phyloP scores from a whole-genome alignment of 116 monocot genomes.

The Thalassia testudinum region DNA sequence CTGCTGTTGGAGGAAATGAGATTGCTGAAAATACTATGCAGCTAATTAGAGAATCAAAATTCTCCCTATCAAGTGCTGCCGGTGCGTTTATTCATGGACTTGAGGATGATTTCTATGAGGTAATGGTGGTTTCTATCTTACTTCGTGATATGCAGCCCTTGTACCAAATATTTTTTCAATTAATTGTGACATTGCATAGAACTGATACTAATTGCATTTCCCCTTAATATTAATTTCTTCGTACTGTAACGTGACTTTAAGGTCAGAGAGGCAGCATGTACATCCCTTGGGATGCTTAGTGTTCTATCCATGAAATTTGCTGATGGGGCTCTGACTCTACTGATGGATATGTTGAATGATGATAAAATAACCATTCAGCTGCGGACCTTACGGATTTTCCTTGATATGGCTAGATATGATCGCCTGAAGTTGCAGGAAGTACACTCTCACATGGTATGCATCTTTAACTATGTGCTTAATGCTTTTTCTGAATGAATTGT shows the following conservation, averaged over 20 bases:
- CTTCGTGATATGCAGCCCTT: too few relatives aligned
- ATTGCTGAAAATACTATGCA: conserved; percentile 10
- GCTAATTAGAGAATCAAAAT: conserved; percentile 17
- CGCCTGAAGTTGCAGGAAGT: conserved; percentile 47
- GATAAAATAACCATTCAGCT: conserved; percentile 38
- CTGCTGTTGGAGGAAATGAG: conserved; percentile 13
- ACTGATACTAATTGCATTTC: not conserved
- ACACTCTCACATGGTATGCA: conserved; percentile 69
- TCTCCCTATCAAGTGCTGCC: conserved; percentile 31
- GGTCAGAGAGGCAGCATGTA: conserved; percentile 60
- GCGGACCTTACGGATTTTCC: conserved; percentile 42
- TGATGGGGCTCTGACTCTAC: conserved; percentile 36
- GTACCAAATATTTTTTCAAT: too few relatives aligned
- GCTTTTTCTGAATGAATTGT: too few relatives aligned
- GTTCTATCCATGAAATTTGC: conserved; percentile 46
- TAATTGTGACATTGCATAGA: not conserved
- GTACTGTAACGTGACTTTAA: conserved; percentile 16
- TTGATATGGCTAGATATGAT: conserved; percentile 48
- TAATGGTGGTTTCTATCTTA: conserved; percentile 5
- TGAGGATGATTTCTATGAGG: conserved; percentile 91
- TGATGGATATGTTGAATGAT: conserved; percentile 87
- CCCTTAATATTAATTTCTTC: too few relatives aligned
- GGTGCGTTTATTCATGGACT: conserved; percentile 83
- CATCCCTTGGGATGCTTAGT: conserved; percentile 53
- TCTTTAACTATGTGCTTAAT: too few relatives aligned